A percentile compares a stretch with the other conserved stretches of the same genome.
Evolutionary conservation across 192 early-diverging fungal species (phyloP).

Genomic region (Chytriomyces sp.): DNA sequence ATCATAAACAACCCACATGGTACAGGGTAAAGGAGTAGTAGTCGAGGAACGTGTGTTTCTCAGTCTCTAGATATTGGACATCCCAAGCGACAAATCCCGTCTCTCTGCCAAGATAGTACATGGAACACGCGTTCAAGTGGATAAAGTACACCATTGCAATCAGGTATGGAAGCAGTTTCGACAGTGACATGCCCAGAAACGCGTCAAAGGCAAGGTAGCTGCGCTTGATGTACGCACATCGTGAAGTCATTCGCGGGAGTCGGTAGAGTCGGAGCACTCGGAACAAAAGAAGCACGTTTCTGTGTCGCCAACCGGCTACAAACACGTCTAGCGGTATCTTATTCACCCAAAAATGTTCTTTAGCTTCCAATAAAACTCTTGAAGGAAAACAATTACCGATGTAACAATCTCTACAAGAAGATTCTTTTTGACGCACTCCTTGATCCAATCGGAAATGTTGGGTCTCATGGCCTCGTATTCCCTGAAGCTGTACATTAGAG

Average conservation of each 20-base stretch:
- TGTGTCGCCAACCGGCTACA: too few species aligned
- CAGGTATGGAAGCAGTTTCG: slow-evolving; percentile 12
- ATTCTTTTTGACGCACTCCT: neutral
- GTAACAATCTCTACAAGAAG: too few species aligned
- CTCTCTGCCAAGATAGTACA: slow-evolving; percentile 2
- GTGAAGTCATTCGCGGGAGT: slow-evolving; percentile 3
- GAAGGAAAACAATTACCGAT: too few species aligned
- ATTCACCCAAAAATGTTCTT: too few species aligned
- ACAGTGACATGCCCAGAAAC: slow-evolving; percentile 4
- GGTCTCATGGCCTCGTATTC: slow-evolving; percentile 25
- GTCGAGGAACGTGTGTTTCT: too few species aligned
- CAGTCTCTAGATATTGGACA: too few species aligned
- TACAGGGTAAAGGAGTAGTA: too few species aligned
- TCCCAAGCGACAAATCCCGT: slow-evolving; percentile 16
- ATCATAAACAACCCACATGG: too few species aligned
- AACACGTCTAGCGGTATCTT: too few species aligned
- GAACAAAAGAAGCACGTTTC: neutral
- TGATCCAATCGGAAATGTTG: neutral
- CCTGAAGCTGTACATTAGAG: slow-evolving; percentile 11
- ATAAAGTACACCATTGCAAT: slow-evolving; percentile 16
- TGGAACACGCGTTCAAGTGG: slow-evolving; percentile 17
- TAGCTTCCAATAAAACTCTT: too few species aligned
- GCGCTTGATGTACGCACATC: neutral
- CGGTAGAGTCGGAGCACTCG: neutral
- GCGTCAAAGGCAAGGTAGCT: neutral